Evolutionary conservation across 495 filamentous ascomycete species (phyloP), one percentile per base, ranked within the genome.

Genomic region (Tetracladium setigerum): DNA sequence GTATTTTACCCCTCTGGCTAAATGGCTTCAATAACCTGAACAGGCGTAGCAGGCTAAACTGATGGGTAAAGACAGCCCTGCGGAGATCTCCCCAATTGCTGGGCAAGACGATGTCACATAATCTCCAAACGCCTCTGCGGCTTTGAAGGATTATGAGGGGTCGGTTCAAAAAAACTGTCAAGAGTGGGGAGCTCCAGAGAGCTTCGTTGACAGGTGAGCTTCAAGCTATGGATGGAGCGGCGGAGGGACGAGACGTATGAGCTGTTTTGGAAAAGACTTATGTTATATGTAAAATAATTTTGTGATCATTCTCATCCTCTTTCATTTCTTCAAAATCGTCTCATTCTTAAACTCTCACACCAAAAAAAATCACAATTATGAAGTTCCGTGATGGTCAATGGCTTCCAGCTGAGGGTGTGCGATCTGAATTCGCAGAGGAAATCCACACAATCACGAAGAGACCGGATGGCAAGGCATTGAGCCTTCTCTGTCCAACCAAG

Each of bases 371-470:
- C 33, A 12, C 50, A 27, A 61, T 54, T 22, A 71, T 72, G 70
- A 70, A 67, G 61, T 69, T 73, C 41, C 65, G 71, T 18, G 70
- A 74, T 69, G 65, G 68, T 31, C 74, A 73, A 68, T 77, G 73
- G 74, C 59, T 73, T 15, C 58, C 65, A 19, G 68, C 63, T 15
- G 70, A 72, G 56, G 72, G 62, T 12, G 64, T 70, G 55, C 61
- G 63, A n/a, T 58, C 68, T 30, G 72, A 74, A 54, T 77, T 74
- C 47, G 73, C 73, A n/a, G 73, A 76, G 54, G 74, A 76, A 35
- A 61, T 77, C 13, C 67, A 73, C 50, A 64, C 67, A 34, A 61
- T 71, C n/a, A 64, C 60, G 7, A 46, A 68, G 38, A 59, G 53
- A 13, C 41, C 49, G 16, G 58, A 58, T 24, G 66, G 66, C 0